phyloP scores from a whole-genome alignment of 1,284 basidiomycete species.

The Ceratobasidium sp. region DNA sequence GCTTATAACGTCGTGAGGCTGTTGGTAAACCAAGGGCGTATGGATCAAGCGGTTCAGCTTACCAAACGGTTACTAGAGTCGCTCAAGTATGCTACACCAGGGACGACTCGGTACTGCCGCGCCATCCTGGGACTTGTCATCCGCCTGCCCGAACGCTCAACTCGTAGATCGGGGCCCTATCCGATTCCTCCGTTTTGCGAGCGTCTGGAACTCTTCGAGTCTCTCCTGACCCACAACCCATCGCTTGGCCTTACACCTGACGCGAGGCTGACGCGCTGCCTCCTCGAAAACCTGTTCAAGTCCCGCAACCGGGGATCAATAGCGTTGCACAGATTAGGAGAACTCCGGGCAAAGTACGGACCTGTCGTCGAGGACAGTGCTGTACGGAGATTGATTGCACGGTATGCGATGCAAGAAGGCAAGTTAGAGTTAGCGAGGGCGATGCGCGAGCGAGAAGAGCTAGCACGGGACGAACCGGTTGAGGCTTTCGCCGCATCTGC shows the following conservation, averaged over 20 bases:
- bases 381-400: conserved; percentile 25
- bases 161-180: neutral
- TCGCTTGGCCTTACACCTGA: conserved; percentile 11
- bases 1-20: conserved; percentile 36
- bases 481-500: neutral
- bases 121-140: conserved; percentile 26
- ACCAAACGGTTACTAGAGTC: conserved; percentile 9
- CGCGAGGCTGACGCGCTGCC: conserved; percentile 9
- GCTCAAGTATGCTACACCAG: neutral
- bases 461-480: conserved; percentile 10
- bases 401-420: conserved; percentile 16
- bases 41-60: conserved; percentile 31
- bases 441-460: conserved; percentile 16
- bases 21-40: conserved; percentile 3
- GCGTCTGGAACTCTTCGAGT: conserved; percentile 13
- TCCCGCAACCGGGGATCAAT: conserved; percentile 2
- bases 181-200: conserved; percentile 7
- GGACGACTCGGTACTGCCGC: conserved; percentile 22
- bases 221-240: conserved; percentile 26
- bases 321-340: conserved; percentile 12
- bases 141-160: neutral
- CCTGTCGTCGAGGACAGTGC: conserved; percentile 24
- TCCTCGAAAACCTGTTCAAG: conserved; percentile 26
- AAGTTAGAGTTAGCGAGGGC: conserved; percentile 6
- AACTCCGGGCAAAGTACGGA: conserved; percentile 24